Conservation (phyloP, 768 basidiomycete species). For the Glaciozyma martinii region DNA sequence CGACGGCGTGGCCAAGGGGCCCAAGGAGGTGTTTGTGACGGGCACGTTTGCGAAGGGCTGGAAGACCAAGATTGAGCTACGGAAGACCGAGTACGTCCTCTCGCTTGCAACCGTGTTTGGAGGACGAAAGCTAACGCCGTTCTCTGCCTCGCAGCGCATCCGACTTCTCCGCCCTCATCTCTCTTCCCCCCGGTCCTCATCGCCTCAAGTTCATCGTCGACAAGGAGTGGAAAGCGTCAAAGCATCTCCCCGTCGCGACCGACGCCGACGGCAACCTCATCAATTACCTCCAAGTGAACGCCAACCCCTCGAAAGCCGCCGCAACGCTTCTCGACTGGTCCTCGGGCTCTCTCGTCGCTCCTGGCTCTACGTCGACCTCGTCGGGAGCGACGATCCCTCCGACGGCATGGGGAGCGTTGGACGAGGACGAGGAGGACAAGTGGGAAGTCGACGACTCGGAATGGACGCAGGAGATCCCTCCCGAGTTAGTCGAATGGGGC, state of each 20-base stretch:
- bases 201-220: constrained; percentile 93
- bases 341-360: not conserved
- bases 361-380: not conserved
- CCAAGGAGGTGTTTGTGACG: constrained; percentile 34
- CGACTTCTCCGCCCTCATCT: constrained; percentile 36
- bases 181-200: constrained; percentile 77
- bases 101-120: not conserved
- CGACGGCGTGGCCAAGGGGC: constrained; percentile 17
- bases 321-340: not conserved
- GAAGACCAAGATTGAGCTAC: constrained; percentile 36
- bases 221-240: constrained; percentile 61
- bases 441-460: constrained; percentile 37
- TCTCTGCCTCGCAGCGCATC: constrained; percentile 12
- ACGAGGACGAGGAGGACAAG: constrained; percentile 2
- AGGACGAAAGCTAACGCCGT: not conserved
- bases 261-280: constrained; percentile 82
- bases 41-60: constrained; percentile 36
- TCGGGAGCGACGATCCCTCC: not conserved
- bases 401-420: not conserved
- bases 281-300: constrained; percentile 69
- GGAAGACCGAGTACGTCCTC: constrained; percentile 31
- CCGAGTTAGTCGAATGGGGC: constrained; percentile 67
- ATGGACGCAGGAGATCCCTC: constrained; percentile 76
- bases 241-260: constrained; percentile 67
- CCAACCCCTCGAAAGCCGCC: constrained; percentile 2